These are phyloP conservation scores for Yamadazyma taylorii DNA, from an alignment of 1,139 yeast genomes.

Conservation along the genomic window DNA sequence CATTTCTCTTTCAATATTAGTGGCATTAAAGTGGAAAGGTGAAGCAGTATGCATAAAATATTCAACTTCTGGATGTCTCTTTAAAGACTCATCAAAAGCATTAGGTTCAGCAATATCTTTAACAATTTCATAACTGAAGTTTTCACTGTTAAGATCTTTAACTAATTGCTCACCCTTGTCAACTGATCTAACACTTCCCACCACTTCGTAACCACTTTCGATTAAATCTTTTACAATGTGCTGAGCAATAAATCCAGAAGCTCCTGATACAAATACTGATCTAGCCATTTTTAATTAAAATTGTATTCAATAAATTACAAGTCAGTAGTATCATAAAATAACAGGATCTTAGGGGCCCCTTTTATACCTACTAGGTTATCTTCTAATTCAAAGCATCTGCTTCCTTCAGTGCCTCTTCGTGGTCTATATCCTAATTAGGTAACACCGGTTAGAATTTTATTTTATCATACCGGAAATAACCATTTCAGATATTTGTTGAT, in stretches of 20 bases:
- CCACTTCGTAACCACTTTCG: slow-evolving; percentile 47
- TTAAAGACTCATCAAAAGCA: slow-evolving; percentile 55
- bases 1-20: slow-evolving; percentile 20
- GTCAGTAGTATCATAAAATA: too few species aligned
- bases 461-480: too few species aligned
- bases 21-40: slow-evolving; percentile 20
- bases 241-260: slow-evolving; percentile 39
- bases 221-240: slow-evolving; percentile 28
- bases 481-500: too few species aligned
- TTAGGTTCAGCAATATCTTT: slow-evolving; percentile 45
- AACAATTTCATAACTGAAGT: slow-evolving; percentile 48
- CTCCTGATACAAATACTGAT: slow-evolving; percentile 40
- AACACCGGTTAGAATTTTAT: too few species aligned
- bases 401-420: too few species aligned
- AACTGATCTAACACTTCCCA: slow-evolving; percentile 59
- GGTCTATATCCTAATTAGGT: too few species aligned
- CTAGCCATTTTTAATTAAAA: too few species aligned
- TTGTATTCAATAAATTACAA: too few species aligned
- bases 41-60: slow-evolving; percentile 53
- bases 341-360: too few species aligned
- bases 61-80: slow-evolving; percentile 48
- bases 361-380: too few species aligned
- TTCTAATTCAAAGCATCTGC: too few species aligned
- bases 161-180: slow-evolving; percentile 49
- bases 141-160: slow-evolving; percentile 25